Evolutionary conservation across 495 filamentous ascomycete species (phyloP).

Genomic region (Penicillium desertorum): DNA sequence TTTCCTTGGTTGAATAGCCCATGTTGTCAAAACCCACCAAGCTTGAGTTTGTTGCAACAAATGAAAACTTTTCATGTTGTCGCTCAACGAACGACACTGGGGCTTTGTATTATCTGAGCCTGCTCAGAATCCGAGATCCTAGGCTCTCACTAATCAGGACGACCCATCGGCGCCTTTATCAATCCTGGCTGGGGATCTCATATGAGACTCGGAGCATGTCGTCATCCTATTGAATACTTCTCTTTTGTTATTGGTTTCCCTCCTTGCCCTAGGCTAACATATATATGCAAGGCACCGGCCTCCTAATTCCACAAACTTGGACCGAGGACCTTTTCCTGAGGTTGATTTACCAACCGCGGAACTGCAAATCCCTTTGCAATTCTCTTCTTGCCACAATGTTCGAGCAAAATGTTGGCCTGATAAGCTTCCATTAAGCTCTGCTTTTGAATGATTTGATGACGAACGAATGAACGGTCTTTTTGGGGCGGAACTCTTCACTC

Average conservation of each 20-base stretch:
- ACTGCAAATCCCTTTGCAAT: neutral
- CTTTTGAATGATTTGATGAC: constrained; percentile 9
- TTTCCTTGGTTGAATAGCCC: neutral
- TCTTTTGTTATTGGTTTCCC: too few species aligned
- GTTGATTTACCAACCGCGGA: neutral
- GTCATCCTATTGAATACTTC: neutral
- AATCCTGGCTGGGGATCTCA: neutral
- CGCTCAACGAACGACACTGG: neutral
- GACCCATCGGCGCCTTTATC: neutral
- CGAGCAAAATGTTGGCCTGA: neutral
- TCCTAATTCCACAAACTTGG: neutral
- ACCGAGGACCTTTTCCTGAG: neutral
- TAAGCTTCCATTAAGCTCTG: neutral
- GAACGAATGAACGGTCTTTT: constrained; percentile 9
- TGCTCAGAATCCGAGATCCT: neutral
- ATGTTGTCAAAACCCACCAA: neutral
- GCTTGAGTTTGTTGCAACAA: neutral
- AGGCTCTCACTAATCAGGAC: neutral
- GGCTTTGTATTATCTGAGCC: neutral
- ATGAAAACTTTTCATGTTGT: neutral
- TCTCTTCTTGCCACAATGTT: neutral
- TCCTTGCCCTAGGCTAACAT: neutral
- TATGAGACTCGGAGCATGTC: neutral
- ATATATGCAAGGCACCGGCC: neutral
- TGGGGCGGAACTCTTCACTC: constrained; percentile 1